These are phyloP conservation scores for Fusarium keratoplasticum DNA, from an alignment of 2,329 filamentous ascomycete genomes.

Conservation along the genomic window DNA sequence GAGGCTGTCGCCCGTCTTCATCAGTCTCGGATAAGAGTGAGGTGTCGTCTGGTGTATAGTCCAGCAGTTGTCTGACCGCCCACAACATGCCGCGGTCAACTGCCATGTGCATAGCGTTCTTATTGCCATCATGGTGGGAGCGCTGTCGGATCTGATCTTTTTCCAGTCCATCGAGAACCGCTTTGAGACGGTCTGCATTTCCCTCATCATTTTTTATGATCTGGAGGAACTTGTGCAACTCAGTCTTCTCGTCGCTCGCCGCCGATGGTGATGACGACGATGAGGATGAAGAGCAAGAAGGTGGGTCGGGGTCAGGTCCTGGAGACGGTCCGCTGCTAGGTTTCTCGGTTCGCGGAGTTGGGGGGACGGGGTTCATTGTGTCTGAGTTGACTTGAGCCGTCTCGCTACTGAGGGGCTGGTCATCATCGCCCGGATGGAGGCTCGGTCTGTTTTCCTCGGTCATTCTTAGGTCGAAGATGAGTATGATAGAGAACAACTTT, in stretches of 20 bases:
- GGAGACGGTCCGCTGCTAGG: not conserved
- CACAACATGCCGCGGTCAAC: not conserved
- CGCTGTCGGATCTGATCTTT: not conserved
- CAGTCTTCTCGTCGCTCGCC: not conserved
- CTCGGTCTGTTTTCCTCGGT: not conserved
- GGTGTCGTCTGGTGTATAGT: not conserved
- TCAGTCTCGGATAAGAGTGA: not conserved
- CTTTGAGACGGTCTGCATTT: not conserved
- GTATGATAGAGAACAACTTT: not conserved
- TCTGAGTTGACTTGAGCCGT: too few relatives aligned
- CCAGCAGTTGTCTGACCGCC: not conserved
- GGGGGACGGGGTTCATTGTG: too few relatives aligned
- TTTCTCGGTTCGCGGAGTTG: too few relatives aligned
- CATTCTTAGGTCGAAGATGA: not conserved
- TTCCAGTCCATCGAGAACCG: not conserved
- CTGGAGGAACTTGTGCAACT: not conserved
- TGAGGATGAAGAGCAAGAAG: not conserved
- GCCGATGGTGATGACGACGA: too few relatives aligned
- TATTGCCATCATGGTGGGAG: not conserved
- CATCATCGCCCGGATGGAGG: not conserved
- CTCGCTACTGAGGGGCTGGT: not conserved
- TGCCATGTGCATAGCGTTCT: not conserved
- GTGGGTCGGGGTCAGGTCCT: not conserved
- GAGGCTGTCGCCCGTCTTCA: not conserved
- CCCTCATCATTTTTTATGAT: not conserved